phyloP scores from a whole-genome alignment of 352 stramenopile genomes.

The Phytophthora quininea region DNA sequence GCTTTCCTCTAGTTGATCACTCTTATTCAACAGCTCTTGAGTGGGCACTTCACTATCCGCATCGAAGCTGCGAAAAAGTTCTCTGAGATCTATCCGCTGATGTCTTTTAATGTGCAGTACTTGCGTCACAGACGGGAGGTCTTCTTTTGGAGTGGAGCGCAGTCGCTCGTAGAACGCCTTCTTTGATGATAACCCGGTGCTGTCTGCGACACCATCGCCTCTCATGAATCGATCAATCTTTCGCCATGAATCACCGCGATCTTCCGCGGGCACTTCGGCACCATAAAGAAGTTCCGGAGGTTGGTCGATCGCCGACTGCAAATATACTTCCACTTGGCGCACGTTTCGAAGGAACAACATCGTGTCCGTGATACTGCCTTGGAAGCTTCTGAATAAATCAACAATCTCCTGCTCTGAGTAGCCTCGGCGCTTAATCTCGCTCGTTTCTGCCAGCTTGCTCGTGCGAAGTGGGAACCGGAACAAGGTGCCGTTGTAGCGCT shows the following conservation, averaged over 20 bases:
- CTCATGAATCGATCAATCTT: conserved; percentile 71
- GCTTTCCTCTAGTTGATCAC: conserved; percentile 25
- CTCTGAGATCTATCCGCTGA: conserved; percentile 33
- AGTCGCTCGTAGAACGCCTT: conserved; percentile 71
- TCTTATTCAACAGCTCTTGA: conserved; percentile 4
- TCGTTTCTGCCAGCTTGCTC: conserved; percentile 44
- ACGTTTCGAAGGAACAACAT: conserved; percentile 94
- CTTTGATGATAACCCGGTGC: conserved; percentile 44
- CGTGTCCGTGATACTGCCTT: conserved; percentile 67
- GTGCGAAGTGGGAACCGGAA: conserved; percentile 82
- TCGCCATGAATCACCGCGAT: conserved; percentile 66
- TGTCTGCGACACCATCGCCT: conserved; percentile 12
- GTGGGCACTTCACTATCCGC: conserved; percentile 1
- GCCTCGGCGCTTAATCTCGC: conserved; percentile 76
- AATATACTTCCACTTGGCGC: conserved; percentile 83
- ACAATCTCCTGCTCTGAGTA: conserved; percentile 77
- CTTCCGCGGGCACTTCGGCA: conserved; percentile 62
- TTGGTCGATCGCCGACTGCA: conserved; percentile 60
- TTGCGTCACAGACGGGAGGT: conserved; percentile 67
- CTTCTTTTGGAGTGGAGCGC: conserved; percentile 38
- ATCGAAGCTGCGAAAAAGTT: conserved; percentile 33
- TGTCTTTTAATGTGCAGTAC: conserved; percentile 55
- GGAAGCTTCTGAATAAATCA: conserved; percentile 77
- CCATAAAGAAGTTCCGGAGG: conserved; percentile 66
- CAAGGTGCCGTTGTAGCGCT: conserved; percentile 70